A percentile compares a stretch with the other conserved stretches of the same genome.
These are phyloP conservation scores for Xylariales sp. DNA, from an alignment of 2,329 filamentous ascomycete species.

Conservation along the genomic window DNA sequence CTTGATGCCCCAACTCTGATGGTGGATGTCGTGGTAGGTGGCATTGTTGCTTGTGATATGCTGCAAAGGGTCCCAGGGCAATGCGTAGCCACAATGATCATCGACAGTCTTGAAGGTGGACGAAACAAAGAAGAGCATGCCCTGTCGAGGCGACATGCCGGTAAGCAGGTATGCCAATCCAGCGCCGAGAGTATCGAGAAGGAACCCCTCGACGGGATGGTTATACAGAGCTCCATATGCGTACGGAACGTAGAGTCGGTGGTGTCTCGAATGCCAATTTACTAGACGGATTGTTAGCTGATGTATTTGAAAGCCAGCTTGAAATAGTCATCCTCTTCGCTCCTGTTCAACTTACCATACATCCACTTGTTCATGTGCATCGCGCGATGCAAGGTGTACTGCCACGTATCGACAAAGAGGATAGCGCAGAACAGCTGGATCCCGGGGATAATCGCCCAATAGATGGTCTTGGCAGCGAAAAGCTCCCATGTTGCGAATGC, in stretches of 20 bases:
- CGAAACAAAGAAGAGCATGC: slow-evolving; percentile 82
- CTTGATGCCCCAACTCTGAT: slow-evolving; percentile 99
- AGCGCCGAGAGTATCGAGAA: slow-evolving; percentile 86
- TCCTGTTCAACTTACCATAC: slow-evolving; percentile 63
- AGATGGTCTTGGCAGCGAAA: slow-evolving; percentile 67
- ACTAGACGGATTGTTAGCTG: slow-evolving; percentile 47
- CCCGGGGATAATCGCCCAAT: slow-evolving; percentile 71
- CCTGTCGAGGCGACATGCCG: slow-evolving; percentile 79
- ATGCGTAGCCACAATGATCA: slow-evolving; percentile 94
- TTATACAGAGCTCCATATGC: slow-evolving; percentile 97
- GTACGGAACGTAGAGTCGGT: slow-evolving; percentile 95
- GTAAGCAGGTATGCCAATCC: slow-evolving; percentile 78
- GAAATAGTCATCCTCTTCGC: slow-evolving; percentile 1
- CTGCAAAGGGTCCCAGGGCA: slow-evolving; percentile 93
- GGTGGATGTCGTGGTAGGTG: slow-evolving; percentile 95
- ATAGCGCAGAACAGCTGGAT: slow-evolving; percentile 75
- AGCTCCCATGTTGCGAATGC: slow-evolving; percentile 85
- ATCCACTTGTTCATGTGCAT: slow-evolving; percentile 99
- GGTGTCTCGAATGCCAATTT: slow-evolving; percentile 90
- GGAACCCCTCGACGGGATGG: slow-evolving; percentile 89
- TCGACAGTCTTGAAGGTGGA: slow-evolving; percentile 96
- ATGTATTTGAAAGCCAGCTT: too few relatives aligned
- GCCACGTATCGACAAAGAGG: slow-evolving; percentile 87
- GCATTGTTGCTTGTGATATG: slow-evolving; percentile 92
- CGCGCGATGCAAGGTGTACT: slow-evolving; percentile 91